These are phyloP conservation scores for Euphorbia corollata DNA, from an alignment of 441 rosid species.

Conservation along the genomic window DNA sequence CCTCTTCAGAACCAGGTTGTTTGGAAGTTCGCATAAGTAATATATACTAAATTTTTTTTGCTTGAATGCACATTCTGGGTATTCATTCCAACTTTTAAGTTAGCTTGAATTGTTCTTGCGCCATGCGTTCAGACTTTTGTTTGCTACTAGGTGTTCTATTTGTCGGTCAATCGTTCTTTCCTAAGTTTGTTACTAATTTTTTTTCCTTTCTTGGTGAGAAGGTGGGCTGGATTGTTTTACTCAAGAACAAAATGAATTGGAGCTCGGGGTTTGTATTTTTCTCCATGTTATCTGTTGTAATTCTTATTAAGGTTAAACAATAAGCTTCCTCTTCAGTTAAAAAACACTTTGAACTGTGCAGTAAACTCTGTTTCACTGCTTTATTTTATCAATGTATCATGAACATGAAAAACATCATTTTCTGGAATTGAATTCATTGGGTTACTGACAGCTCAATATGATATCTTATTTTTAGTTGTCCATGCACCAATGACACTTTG, in stretches of 20 bases:
- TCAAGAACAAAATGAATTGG: conserved; percentile 45
- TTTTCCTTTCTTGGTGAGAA: conserved; percentile 19
- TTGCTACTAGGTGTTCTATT: not conserved
- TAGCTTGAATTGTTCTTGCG: not conserved
- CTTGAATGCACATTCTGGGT: not conserved
- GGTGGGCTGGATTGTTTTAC: conserved; percentile 46
- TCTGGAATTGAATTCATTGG: conserved; percentile 4
- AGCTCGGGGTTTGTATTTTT: conserved; percentile 53
- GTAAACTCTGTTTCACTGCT: not conserved
- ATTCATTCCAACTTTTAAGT: not conserved
- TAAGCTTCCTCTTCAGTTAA: not conserved
- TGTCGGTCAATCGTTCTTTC: conserved; percentile 1
- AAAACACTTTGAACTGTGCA: not conserved
- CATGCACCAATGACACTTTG: conserved; percentile 15
- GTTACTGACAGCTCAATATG: not conserved
- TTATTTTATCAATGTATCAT: not conserved
- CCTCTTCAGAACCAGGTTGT: not conserved
- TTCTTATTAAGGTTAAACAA: not conserved
- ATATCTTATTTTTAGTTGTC: not conserved
- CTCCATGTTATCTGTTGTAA: conserved; percentile 12
- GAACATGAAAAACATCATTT: conserved; percentile 10
- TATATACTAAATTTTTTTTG: not conserved
- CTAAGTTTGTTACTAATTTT: conserved; percentile 8
- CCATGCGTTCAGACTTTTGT: not conserved
- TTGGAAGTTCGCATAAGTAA: not conserved